Base-by-base conservation (phyloP, 768 basidiomycete species). In the Russula foetens region DNA sequence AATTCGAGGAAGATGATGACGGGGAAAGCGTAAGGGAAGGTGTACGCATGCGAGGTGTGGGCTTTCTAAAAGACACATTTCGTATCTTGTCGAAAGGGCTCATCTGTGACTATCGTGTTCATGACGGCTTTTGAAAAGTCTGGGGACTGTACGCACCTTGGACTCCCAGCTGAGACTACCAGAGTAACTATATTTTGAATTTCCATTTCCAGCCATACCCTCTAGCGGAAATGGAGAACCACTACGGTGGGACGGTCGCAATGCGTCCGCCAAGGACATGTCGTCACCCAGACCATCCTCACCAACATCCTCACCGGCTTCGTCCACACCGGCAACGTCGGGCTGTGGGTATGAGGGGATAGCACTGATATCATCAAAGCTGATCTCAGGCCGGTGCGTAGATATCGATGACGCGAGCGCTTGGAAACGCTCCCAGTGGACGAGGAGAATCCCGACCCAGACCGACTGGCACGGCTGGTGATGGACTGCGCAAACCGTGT, bases 71-170 rank as follows among this genome's bases (percentile, higher is more conserved):
- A 14, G 80, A 78, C 28, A 87, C 81, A 67, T 88, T 84, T 11
- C 83, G 82, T 69, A 78, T 84, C 62, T 81, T 85, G 62, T 84
- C 79, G 44, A 79, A 76, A 14, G 85, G 83, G 14, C 86, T 86
- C 14, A 76, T 72, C 86, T 88, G 31, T 59, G 39, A 55, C 17
- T n/a, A 24, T n/a, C 1, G n/a, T 2, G 28, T 54, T 55, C 38
- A 45, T 24, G 23, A n/a, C 45, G 49, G n/a, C 29, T 17, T 60
- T 21, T 31, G 26, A 38, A 35, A n/a, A 52, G 21, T 44, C 6
- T 4, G 28, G 19, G 39, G 46, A 53, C 31, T 43, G 47, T 31
- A 45, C 47, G 43, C 46, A 82, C 86, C 75, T 83, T 81, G 46
- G 81, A 74, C 63, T 88, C 85, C 5, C 85, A 79, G 49, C 78